phyloP scores from a whole-genome alignment of 1,284 basidiomycete species.

The Apiotrichum sp. region DNA sequence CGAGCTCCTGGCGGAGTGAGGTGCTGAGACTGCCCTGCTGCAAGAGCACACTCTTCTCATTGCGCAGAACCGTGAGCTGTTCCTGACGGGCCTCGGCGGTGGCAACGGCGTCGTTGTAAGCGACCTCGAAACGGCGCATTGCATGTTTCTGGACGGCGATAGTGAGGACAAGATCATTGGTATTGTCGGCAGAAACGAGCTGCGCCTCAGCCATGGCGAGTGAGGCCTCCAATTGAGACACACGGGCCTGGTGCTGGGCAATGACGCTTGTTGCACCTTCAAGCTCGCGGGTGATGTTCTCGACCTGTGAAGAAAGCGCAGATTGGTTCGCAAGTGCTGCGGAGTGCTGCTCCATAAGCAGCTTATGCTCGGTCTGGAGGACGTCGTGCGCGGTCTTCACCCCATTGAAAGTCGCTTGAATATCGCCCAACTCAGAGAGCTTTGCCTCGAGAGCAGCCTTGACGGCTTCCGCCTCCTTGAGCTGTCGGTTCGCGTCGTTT shows the following conservation, averaged over 20 bases:
- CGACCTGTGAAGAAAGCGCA: neutral
- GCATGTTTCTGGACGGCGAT: conserved; percentile 5
- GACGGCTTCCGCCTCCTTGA: neutral
- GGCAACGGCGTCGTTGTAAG: neutral
- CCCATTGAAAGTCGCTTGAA: neutral
- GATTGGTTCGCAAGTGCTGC: neutral
- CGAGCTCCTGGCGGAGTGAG: conserved; percentile 8
- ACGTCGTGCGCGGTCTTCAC: neutral
- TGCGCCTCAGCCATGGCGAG: neutral
- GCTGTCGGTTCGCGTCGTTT: neutral
- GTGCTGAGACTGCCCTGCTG: neutral
- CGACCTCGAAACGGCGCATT: neutral
- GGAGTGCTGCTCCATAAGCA: conserved; percentile 3
- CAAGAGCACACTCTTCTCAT: conserved; percentile 4
- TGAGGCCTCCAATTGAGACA: neutral
- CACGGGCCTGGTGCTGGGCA: neutral
- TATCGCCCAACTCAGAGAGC: neutral
- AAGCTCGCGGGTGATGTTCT: neutral
- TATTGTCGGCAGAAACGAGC: neutral
- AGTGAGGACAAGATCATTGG: conserved; percentile 2
- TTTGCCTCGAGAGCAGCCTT: neutral
- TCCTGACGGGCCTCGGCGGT: neutral
- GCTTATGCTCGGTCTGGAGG: neutral
- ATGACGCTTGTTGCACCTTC: neutral
- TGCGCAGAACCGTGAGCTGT: neutral